Percentiles rank a stretch among this genome's conserved stretches.
These are phyloP conservation scores for Cystobasidium sp. DNA, from an alignment of 1,284 basidiomycete species.

Conservation along the genomic window DNA sequence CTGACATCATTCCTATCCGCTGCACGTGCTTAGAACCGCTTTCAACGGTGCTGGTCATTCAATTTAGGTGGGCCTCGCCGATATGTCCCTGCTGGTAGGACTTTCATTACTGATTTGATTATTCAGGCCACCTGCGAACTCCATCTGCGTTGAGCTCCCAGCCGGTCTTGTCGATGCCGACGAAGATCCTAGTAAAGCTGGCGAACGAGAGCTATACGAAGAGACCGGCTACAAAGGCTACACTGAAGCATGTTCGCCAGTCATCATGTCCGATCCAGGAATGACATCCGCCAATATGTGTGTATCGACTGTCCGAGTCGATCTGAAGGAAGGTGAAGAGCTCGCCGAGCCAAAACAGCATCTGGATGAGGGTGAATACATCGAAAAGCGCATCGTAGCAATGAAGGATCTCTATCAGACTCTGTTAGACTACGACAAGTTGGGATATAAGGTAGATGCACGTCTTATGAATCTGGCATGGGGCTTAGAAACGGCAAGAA, in stretches of 20 bases:
- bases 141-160: slow-evolving; percentile 69
- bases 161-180: slow-evolving; percentile 83
- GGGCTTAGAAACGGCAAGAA: slow-evolving; percentile 30
- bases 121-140: slow-evolving; percentile 47
- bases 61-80: slow-evolving; percentile 61
- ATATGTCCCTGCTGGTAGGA: not conserved
- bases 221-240: slow-evolving; percentile 75
- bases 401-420: slow-evolving; percentile 65
- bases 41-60: slow-evolving; percentile 83
- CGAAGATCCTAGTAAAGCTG: slow-evolving; percentile 75
- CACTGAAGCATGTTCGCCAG: slow-evolving; percentile 63
- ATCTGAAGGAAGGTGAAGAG: slow-evolving; percentile 63
- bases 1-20: not conserved
- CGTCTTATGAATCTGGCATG: slow-evolving; percentile 41
- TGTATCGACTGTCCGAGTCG: slow-evolving; percentile 73
- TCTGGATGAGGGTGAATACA: slow-evolving; percentile 78
- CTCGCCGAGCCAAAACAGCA: slow-evolving; percentile 67
- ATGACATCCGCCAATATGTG: slow-evolving; percentile 55
- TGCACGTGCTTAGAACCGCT: slow-evolving; percentile 60
- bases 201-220: slow-evolving; percentile 80
- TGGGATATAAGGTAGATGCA: slow-evolving; percentile 40
- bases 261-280: slow-evolving; percentile 71
- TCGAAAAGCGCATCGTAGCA: slow-evolving; percentile 73
- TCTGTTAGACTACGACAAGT: slow-evolving; percentile 36
- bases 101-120: not conserved